Evolutionary conservation across 192 early-diverging fungal species (phyloP).

Genomic region (Entomortierella parvispora): DNA sequence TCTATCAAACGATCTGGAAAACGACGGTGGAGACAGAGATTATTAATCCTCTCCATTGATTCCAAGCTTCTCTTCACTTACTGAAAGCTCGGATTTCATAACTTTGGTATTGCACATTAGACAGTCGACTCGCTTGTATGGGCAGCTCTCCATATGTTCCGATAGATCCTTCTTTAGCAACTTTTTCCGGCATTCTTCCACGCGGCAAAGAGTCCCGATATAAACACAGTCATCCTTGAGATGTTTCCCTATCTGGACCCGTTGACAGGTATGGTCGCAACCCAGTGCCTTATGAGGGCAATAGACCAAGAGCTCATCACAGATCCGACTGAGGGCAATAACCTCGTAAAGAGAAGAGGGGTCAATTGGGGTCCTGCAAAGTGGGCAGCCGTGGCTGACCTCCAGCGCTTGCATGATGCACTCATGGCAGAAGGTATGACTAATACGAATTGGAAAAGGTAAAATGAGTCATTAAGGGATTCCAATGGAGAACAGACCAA

Average conservation of each 20-base stretch:
- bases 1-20: neutral
- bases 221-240: conserved; percentile 67
- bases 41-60: neutral
- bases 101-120: conserved; percentile 66
- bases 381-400: conserved; percentile 60
- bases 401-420: conserved; percentile 69
- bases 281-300: conserved; percentile 65
- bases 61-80: conserved; percentile 13
- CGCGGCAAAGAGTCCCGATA: conserved; percentile 55
- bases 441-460: conserved; percentile 19
- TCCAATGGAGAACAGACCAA: neutral
- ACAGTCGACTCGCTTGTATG: conserved; percentile 61
- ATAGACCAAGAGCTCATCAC: conserved; percentile 71
- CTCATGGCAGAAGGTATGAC: conserved; percentile 73
- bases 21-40: neutral
- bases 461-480: neutral
- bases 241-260: conserved; percentile 65
- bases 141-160: conserved; percentile 67
- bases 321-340: conserved; percentile 70
- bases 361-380: conserved; percentile 64
- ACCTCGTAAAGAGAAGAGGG: conserved; percentile 56
- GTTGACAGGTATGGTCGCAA: conserved; percentile 66
- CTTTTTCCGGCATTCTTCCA: conserved; percentile 63
- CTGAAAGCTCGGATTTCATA: conserved; percentile 58
- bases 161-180: conserved; percentile 66